phyloP scores from a whole-genome alignment of 2,329 filamentous ascomycete genomes.

The Blastomyces gilchristii region DNA sequence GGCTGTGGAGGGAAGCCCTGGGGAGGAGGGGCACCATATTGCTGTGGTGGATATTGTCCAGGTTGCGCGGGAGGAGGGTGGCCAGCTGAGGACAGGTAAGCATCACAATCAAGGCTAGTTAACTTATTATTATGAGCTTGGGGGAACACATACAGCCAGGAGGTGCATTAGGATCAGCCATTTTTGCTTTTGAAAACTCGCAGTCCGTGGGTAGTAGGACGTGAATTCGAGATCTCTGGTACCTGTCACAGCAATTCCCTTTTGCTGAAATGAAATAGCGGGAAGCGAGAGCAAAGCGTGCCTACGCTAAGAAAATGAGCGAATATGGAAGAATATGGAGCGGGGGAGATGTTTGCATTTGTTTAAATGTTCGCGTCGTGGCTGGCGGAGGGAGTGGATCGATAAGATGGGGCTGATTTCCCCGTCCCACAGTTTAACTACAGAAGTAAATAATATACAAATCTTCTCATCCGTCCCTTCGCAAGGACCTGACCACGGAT shows the following conservation, averaged over 20 bases:
- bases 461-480: too few relatives aligned
- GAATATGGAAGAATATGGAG: too few relatives aligned
- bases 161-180: neutral
- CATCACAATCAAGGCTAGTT: neutral
- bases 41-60: constrained; percentile 3
- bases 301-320: neutral
- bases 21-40: neutral
- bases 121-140: neutral
- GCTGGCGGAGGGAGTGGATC: too few relatives aligned
- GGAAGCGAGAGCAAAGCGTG: neutral
- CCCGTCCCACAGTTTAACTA: neutral
- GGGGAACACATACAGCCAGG: neutral
- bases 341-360: too few relatives aligned
- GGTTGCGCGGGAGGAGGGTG: neutral
- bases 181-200: neutral
- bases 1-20: neutral
- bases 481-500: neutral
- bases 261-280: neutral
- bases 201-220: neutral
- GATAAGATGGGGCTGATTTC: too few relatives aligned
- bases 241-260: too few relatives aligned
- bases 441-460: too few relatives aligned
- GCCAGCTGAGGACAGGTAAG: neutral
- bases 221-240: neutral
- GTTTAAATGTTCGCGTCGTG: too few relatives aligned